Base-by-base conservation (phyloP, 2,329 filamentous ascomycete species). In the Fusarium pseudocircinatum region DNA sequence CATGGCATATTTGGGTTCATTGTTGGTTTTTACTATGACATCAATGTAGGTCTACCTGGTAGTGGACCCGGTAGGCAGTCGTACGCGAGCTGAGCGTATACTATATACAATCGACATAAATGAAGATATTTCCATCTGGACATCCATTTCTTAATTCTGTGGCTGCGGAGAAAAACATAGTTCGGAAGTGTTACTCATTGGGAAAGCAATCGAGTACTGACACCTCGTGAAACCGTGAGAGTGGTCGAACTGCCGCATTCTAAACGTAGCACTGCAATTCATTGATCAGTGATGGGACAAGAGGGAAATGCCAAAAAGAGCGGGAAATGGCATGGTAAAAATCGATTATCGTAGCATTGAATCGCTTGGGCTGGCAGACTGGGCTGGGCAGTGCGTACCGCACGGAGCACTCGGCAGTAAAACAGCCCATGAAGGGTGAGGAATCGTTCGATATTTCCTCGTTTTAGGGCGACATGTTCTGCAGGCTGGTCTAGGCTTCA, bases 371-470 rank as follows among this genome's bases (percentile, higher is more conserved):
- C 54, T n/a, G 43, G 60, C 65, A 30, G 28, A 46, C 60, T 71
- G 46, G 66, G 57, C 36, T 32, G 30, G 34, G 52, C 60, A 68
- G 63, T 73, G 57, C 70, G 43, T 63, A 71, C 60, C 67, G 66
- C 62, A 73, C 70, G 71, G 67, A 65, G 70, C 60, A 62, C 47
- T 44, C 67, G 67, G 67, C 54, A 39, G 37, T 40, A 58, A 40
- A 73, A 74, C 72, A 74, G 60, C 60, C 50, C 68, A 74, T 74
- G 49, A 69, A 57, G 64, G 57, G 47, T 56, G 15, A 59, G 68
- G 40, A 60, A 74, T 74, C 60, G 71, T 74, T 74, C 71, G 72
- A 74, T 74, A 26, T 43, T 64, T 56, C 16, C 28, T 60, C 34
- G 18, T 42, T 36, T 42, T 72, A 69, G 60, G 63, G 68, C 68